Conservation (phyloP, 352 stramenopile genomes). For the Phytopythium ostracodes region DNA sequence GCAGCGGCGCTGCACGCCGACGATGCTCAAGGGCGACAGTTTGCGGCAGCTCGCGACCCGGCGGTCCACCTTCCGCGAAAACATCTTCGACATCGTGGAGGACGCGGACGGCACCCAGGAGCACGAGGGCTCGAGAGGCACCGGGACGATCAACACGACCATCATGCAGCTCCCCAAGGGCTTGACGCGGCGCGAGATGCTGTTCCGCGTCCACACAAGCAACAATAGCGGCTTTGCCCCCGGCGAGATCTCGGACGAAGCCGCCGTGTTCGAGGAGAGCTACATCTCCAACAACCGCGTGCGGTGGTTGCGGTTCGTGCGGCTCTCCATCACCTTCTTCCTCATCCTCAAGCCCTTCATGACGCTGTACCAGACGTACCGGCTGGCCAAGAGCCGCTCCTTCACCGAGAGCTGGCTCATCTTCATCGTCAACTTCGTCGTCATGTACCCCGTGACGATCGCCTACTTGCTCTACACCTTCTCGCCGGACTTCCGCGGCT, state of each 20-base stretch:
- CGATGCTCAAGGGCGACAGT: slow-evolving; percentile 29
- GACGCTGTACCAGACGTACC: slow-evolving; percentile 67
- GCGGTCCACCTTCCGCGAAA: slow-evolving; percentile 49
- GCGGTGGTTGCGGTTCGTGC: slow-evolving; percentile 67
- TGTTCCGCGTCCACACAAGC: slow-evolving; percentile 48
- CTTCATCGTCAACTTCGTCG: slow-evolving; percentile 73
- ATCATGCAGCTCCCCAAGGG: slow-evolving; percentile 78
- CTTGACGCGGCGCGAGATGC: slow-evolving; percentile 61
- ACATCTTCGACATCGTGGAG: slow-evolving; percentile 79
- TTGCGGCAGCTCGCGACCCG: slow-evolving; percentile 27
- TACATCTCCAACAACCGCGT: slow-evolving; percentile 66
- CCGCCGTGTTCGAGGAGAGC: slow-evolving; percentile 66
- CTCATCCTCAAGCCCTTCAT: slow-evolving; percentile 70
- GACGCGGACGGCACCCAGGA: slow-evolving; percentile 42
- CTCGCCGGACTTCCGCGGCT: slow-evolving; percentile 54
- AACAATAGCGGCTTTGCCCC: neutral
- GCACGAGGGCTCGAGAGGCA: slow-evolving; percentile 17
- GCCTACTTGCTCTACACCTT: slow-evolving; percentile 67
- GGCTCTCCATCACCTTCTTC: slow-evolving; percentile 61
- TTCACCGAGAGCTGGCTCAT: slow-evolving; percentile 63
- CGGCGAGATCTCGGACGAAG: slow-evolving; percentile 40
- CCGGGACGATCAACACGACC: slow-evolving; percentile 28
- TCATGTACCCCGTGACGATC: slow-evolving; percentile 66
- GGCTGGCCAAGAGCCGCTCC: slow-evolving; percentile 33
- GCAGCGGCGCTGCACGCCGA: slow-evolving; percentile 33